A percentile compares a stretch with the other conserved stretches of the same genome.
These are phyloP conservation scores for Pichia deserticola DNA, from an alignment of 805 yeast genomes.

Conservation along the genomic window DNA sequence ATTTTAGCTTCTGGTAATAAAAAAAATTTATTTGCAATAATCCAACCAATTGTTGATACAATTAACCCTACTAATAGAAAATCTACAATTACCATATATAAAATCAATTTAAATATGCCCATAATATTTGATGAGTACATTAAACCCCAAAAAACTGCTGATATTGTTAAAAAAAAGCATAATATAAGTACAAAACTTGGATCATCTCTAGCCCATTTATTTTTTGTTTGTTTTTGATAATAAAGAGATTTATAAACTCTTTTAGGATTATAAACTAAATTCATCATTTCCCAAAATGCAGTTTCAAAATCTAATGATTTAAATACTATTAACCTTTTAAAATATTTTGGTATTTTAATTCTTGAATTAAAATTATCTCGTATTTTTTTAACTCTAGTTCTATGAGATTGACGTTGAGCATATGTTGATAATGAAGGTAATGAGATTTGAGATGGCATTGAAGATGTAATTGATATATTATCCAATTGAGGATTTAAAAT, in stretches of 20 bases:
- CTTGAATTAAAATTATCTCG: slow-evolving; percentile 10
- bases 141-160: slow-evolving; percentile 88
- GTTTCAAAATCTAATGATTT: slow-evolving; percentile 86
- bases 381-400: slow-evolving; percentile 3
- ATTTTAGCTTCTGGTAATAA: slow-evolving; percentile 13
- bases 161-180: slow-evolving; percentile 54
- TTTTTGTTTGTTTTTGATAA: slow-evolving; percentile 72
- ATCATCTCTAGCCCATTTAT: slow-evolving; percentile 85
- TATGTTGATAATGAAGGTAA: slow-evolving; percentile 11
- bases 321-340: slow-evolving; percentile 52
- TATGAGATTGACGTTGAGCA: slow-evolving; percentile 10
- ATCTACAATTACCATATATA: slow-evolving; percentile 81
- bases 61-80: slow-evolving; percentile 64
- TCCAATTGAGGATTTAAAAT: neutral
- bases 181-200: slow-evolving; percentile 78
- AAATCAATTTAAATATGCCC: slow-evolving; percentile 56
- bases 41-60: slow-evolving; percentile 69
- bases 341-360: slow-evolving; percentile 24
- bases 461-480: slow-evolving; percentile 1
- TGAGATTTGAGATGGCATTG: slow-evolving; percentile 11
- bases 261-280: slow-evolving; percentile 66
- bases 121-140: slow-evolving; percentile 61
- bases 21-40: slow-evolving; percentile 58
- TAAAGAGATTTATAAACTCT: slow-evolving; percentile 76
- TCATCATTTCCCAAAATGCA: slow-evolving; percentile 84